These are phyloP conservation scores for Penicillium expansum DNA, from an alignment of 2,329 filamentous ascomycete genomes.

Conservation along the genomic window DNA sequence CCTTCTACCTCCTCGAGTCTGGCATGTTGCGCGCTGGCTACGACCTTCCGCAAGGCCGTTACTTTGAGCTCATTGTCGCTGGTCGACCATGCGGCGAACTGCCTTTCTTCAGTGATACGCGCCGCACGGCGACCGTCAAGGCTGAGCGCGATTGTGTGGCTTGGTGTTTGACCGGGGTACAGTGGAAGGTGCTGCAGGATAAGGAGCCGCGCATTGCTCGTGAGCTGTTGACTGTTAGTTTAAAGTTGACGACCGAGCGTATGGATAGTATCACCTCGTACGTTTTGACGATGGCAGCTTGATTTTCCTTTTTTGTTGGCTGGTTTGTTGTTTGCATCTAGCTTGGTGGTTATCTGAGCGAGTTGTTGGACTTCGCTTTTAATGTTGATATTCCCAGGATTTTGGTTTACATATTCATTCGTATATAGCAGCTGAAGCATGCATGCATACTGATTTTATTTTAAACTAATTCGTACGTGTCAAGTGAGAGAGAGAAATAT, in stretches of 20 bases:
- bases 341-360: slow-evolving; percentile 3
- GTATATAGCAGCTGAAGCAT: not conserved
- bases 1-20: slow-evolving; percentile 86
- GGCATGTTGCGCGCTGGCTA: slow-evolving; percentile 91
- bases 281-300: slow-evolving; percentile 29
- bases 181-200: slow-evolving; percentile 70
- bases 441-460: not conserved
- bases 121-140: slow-evolving; percentile 78
- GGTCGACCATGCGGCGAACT: slow-evolving; percentile 94
- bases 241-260: slow-evolving; percentile 91
- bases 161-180: slow-evolving; percentile 72
- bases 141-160: slow-evolving; percentile 78
- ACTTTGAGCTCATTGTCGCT: slow-evolving; percentile 88
- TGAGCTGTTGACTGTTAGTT: slow-evolving; percentile 79
- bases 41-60: slow-evolving; percentile 79
- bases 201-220: slow-evolving; percentile 73
- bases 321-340: slow-evolving; percentile 1
- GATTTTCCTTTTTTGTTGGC: not conserved
- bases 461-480: too few relatives aligned
- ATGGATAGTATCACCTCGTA: slow-evolving; percentile 70
- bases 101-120: slow-evolving; percentile 91
- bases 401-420: not conserved
- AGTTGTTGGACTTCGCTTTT: not conserved
- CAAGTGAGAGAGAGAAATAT: too few relatives aligned
- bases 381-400: not conserved